Evolutionary conservation across 371 early-diverging fungal genomes (phyloP).

Genomic region (Circinella umbellata): DNA sequence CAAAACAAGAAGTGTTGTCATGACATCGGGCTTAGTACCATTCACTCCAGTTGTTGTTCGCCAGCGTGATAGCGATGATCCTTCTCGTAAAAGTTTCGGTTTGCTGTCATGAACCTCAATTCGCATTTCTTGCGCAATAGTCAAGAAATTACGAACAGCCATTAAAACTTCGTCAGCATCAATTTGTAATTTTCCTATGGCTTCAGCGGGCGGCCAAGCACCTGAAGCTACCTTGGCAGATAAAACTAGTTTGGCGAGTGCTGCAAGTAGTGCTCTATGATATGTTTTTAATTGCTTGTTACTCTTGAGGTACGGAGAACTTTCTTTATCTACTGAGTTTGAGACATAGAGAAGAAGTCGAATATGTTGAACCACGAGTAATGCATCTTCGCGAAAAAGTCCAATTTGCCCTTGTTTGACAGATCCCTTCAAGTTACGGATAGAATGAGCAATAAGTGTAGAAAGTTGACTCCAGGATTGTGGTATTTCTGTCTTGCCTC

Average conservation of each 20-base stretch:
- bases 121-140: constrained; percentile 73
- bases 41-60: constrained; percentile 6
- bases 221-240: constrained; percentile 85
- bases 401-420: constrained; percentile 54
- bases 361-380: constrained; percentile 74
- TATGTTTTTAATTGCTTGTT: constrained; percentile 71
- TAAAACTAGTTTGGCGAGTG: constrained; percentile 82
- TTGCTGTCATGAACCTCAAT: constrained; percentile 62
- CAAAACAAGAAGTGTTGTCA: constrained; percentile 25
- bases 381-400: constrained; percentile 29
- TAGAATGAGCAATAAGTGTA: constrained; percentile 64
- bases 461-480: constrained; percentile 68
- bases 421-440: constrained; percentile 69
- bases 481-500: constrained; percentile 11
- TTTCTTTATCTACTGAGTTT: constrained; percentile 75
- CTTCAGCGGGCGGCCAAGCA: constrained; percentile 58
- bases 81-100: constrained; percentile 32
- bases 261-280: constrained; percentile 79
- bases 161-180: constrained; percentile 70
- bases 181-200: constrained; percentile 31
- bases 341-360: constrained; percentile 82
- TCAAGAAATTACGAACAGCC: constrained; percentile 78
- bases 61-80: constrained; percentile 17
- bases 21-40: constrained; percentile 22
- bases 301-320: constrained; percentile 61